Evolutionary conservation across 345 rosid species (phyloP), one percentile per base, ranked within the genome.

Genomic region (Salix udensis): DNA sequence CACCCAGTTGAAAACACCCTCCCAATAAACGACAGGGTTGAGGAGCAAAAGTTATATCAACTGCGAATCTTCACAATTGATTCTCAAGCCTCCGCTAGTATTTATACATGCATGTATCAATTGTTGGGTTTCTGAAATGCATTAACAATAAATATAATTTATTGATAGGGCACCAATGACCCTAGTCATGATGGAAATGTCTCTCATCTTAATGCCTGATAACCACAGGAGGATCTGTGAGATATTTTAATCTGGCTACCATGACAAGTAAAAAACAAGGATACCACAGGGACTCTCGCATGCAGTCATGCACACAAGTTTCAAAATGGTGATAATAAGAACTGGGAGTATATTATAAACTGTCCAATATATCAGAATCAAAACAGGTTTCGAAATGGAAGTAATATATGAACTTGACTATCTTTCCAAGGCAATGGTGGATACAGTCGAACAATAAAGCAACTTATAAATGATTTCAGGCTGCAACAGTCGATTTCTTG

Each of bases 311-410:
- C 14, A 6, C 4, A 46, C 18, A 46, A 13, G 44, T 31, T 11
- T 46, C 18, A 74, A 18, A 28, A 28, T 64, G 40, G 28, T 36
- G 40, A 65, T 11, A 26, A 26, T 73, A 42, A 7, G 4, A 62
- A 15, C 15, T 39, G 21, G 4, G 60, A 61, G 30, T 21, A 30
- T 5, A 48, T 44, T 44, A 67, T 36, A 15, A 50, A 70, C 6
- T 19, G 18, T 18, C 28, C 30, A 39, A 58, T 42, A 21, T 13
- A 75, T 6, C 26, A 18, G 3, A 55, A 21, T 52, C 37, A 60
- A 76, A 73, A 15, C 64, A 36, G 70, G 21, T 61, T 50, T 52
- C 55, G 42, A 66, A 60, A 66, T 70, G 68, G 8, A 52, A 78
- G 21, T 21, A 53, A 21, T 53, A 21, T 53, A 53, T 21, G 2